A percentile compares a stretch with the other conserved stretches of the same genome.
phyloP scores from a whole-genome alignment of 371 early-diverging fungal species.

The Mycotypha africana region DNA sequence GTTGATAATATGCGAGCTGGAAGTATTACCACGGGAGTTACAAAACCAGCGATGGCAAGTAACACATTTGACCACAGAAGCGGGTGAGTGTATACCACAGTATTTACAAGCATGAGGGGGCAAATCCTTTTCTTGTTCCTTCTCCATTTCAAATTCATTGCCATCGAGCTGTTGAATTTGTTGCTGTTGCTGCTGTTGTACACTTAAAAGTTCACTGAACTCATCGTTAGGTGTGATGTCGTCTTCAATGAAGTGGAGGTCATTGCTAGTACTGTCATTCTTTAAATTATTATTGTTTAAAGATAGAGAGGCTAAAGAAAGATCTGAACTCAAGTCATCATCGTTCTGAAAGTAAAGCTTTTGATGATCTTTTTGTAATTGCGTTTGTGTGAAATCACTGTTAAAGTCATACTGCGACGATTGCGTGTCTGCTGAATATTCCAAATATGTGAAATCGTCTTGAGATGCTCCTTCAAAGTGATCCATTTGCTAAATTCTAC shows the following conservation, averaged over 20 bases:
- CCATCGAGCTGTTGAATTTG: slow-evolving; percentile 45
- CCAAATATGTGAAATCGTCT: slow-evolving; percentile 50
- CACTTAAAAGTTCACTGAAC: no score
- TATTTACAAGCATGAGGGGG: slow-evolving; percentile 90
- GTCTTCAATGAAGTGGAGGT: slow-evolving; percentile 27
- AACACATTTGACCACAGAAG: slow-evolving; percentile 91
- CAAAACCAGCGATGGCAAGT: slow-evolving; percentile 96
- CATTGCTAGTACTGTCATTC: slow-evolving; percentile 20
- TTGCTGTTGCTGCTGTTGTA: no score
- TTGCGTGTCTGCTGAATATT: slow-evolving; percentile 52
- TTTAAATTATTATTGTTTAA: slow-evolving; percentile 15
- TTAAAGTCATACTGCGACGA: slow-evolving; percentile 46
- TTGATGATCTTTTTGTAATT: no score
- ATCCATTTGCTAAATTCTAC: no score
- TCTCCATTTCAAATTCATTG: slow-evolving; percentile 41
- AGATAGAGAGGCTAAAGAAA: slow-evolving; percentile 28
- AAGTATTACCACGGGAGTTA: slow-evolving; percentile 88
- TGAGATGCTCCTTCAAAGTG: slow-evolving; percentile 45
- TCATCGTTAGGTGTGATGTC: no score
- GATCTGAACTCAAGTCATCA: slow-evolving; percentile 28
- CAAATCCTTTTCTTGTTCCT: slow-evolving; percentile 50
- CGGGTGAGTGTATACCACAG: slow-evolving; percentile 90
- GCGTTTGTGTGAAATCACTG: slow-evolving; percentile 44
- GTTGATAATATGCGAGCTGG: slow-evolving; percentile 94
- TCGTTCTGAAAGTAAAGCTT: slow-evolving; percentile 15